These are phyloP conservation scores for Solanum hybrid DNA, from an alignment of 305 asterid species.

Conservation along the genomic window DNA sequence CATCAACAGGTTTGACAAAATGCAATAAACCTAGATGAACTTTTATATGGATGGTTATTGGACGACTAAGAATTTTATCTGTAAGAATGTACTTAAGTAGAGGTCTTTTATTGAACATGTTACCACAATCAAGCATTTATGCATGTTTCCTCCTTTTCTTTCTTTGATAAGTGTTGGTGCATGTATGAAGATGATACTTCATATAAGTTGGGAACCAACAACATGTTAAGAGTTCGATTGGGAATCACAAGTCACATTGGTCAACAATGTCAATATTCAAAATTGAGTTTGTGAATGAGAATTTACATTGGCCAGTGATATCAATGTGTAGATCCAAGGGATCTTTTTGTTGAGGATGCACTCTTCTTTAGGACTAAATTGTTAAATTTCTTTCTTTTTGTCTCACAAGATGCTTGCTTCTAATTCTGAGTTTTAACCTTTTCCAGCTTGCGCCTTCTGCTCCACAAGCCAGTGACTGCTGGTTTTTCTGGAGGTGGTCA, in stretches of 20 bases:
- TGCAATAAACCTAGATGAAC: neutral
- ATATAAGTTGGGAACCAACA: neutral
- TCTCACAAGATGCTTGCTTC: slow-evolving; percentile 7
- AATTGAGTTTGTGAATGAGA: neutral
- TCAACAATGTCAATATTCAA: neutral
- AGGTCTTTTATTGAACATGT: neutral
- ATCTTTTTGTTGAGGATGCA: neutral
- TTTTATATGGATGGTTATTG: neutral
- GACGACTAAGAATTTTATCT: neutral
- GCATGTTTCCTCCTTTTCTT: neutral
- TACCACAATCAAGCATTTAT: neutral
- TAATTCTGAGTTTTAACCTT: slow-evolving; percentile 13
- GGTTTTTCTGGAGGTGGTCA: slow-evolving; percentile 45
- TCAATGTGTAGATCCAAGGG: neutral
- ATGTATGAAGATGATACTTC: neutral
- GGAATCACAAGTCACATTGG: neutral
- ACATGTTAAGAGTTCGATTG: neutral
- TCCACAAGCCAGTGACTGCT: slow-evolving; percentile 33
- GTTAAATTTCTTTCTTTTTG: slow-evolving; percentile 1
- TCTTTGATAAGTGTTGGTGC: neutral
- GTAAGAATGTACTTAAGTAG: neutral
- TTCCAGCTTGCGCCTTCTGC: slow-evolving; percentile 81
- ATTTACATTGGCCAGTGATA: neutral
- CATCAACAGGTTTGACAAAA: slow-evolving; percentile 60
- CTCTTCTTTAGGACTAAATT: neutral